Conservation (phyloP, 208 protist species). For the Trypanosomatidae sp. region DNA sequence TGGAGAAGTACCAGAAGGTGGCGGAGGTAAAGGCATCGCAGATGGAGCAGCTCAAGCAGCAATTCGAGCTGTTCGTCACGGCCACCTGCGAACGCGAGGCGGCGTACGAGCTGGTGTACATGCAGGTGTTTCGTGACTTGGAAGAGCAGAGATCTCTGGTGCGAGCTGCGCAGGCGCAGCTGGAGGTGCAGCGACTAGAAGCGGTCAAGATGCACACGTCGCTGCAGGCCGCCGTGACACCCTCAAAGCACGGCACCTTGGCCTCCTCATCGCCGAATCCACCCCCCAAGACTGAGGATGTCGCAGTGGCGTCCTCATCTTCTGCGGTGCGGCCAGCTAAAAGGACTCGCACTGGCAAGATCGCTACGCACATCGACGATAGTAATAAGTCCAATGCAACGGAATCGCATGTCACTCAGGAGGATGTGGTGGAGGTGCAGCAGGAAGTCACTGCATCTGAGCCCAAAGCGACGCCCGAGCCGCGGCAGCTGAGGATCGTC, state of each 20-base stretch:
- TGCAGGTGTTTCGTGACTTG: conserved; percentile 41
- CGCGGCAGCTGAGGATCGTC: conserved; percentile 20
- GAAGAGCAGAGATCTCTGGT: conserved; percentile 34
- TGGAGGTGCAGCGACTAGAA: conserved; percentile 31
- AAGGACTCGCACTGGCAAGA: conserved; percentile 1
- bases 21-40: conserved; percentile 27
- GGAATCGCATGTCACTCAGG: not conserved
- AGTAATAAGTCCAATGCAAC: not conserved
- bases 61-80: conserved; percentile 72
- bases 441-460: not conserved
- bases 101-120: conserved; percentile 61
- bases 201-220: conserved; percentile 5
- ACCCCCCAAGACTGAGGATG: not conserved
- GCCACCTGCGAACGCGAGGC: conserved; percentile 68
- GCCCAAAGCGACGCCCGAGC: not conserved
- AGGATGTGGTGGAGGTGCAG: not conserved
- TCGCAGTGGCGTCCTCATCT: not conserved
- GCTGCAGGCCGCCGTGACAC: conserved; percentile 10
- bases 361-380: not conserved
- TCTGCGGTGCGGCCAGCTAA: not conserved
- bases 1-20: conserved; percentile 13
- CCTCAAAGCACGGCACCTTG: not conserved
- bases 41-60: conserved; percentile 35
- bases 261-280: not conserved
- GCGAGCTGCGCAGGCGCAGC: conserved; percentile 40